Evolutionary conservation across 2,329 filamentous ascomycete species (phyloP).

Genomic region (Sporothrix humicola): DNA sequence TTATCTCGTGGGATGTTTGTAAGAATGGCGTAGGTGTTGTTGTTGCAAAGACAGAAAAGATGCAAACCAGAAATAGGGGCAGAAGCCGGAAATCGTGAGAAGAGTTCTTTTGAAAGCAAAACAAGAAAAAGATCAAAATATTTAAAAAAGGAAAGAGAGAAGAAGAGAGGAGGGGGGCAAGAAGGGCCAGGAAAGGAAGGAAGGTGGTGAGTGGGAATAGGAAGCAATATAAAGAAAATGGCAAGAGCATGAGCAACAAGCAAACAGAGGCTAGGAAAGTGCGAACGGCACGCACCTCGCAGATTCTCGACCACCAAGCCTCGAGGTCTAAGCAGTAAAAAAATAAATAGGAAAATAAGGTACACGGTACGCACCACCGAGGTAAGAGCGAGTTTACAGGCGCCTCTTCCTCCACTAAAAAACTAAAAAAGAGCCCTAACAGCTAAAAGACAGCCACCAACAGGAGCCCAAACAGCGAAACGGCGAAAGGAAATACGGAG

Average conservation of each 20-base stretch:
- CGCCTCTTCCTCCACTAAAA: neutral
- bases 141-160: slow-evolving; percentile 19
- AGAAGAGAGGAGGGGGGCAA: slow-evolving; percentile 20
- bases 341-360: neutral
- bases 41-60: slow-evolving; percentile 13
- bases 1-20: neutral
- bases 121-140: neutral
- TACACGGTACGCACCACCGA: neutral
- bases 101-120: neutral
- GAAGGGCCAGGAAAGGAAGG: slow-evolving; percentile 16
- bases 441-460: neutral
- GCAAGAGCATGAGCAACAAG: slow-evolving; percentile 12
- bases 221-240: slow-evolving; percentile 34
- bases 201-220: slow-evolving; percentile 28
- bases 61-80: slow-evolving; percentile 9
- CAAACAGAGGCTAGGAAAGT: neutral
- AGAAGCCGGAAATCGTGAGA: neutral
- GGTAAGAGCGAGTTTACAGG: slow-evolving; percentile 5
- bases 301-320: neutral
- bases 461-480: neutral
- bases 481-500: slow-evolving; percentile 23
- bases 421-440: neutral
- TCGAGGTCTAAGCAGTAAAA: neutral
- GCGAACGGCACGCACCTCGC: slow-evolving; percentile 12
- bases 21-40: neutral